Conservation (phyloP, 129 eudicot species). For the Chrysanthemum seticuspe region DNA sequence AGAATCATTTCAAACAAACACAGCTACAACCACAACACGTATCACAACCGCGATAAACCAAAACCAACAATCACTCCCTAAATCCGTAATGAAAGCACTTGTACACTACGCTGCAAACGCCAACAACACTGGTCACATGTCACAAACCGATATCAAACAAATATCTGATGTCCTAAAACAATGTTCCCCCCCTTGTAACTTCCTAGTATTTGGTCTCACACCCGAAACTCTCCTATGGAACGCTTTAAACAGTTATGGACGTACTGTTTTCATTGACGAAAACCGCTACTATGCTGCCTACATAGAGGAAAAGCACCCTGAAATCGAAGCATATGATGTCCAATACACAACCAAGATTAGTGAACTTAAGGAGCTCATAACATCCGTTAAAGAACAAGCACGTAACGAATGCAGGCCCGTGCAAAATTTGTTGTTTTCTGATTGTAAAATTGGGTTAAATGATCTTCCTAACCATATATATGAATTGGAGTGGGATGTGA, state of each 20-base stretch:
- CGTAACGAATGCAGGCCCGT: conserved; percentile 90
- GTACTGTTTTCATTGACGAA: conserved; percentile 95
- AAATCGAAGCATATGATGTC: conserved; percentile 86
- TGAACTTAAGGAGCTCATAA: conserved; percentile 60
- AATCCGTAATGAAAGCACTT: conserved; percentile 65
- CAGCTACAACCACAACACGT: conserved; percentile 28
- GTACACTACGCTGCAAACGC: conserved; percentile 77
- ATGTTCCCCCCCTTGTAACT: conserved; percentile 75
- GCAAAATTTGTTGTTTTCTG: conserved; percentile 85
- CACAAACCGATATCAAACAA: conserved; percentile 60
- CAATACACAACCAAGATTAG: conserved; percentile 82
- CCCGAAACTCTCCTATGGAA: conserved; percentile 89
- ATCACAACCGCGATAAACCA: conserved; percentile 21
- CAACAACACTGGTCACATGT: conserved; percentile 69
- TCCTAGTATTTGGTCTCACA: conserved; percentile 85
- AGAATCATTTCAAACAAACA: conserved; percentile 53
- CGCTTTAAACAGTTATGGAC: conserved; percentile 62
- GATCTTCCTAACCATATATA: conserved; percentile 94
- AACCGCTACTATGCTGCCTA: conserved; percentile 89
- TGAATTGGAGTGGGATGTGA: conserved; percentile 87
- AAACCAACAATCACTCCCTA: conserved; percentile 46
- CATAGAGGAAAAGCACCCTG: conserved; percentile 80
- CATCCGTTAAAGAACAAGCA: conserved; percentile 54
- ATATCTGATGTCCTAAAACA: conserved; percentile 65
- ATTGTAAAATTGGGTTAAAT: conserved; percentile 79